phyloP scores from a whole-genome alignment of 2,329 filamentous ascomycete genomes.

The Lasiodiplodia hormozganensis region DNA sequence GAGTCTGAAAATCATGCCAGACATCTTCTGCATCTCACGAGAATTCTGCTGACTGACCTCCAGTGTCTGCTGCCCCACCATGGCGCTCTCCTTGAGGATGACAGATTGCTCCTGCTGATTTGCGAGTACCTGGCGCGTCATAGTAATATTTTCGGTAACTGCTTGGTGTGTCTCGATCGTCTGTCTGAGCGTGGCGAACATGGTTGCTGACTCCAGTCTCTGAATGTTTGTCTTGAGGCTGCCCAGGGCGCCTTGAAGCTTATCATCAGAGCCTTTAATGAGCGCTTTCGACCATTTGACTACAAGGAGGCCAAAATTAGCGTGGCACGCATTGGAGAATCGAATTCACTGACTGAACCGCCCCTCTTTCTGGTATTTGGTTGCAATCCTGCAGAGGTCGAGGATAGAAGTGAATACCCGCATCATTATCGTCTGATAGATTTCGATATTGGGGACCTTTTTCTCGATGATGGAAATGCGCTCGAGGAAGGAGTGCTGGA shows the following conservation, averaged over 20 bases:
- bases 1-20: not conserved
- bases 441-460: slow-evolving; percentile 39
- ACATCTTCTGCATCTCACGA: slow-evolving; percentile 11
- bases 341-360: slow-evolving; percentile 42
- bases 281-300: slow-evolving; percentile 33
- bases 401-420: slow-evolving; percentile 48
- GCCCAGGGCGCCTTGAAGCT: slow-evolving; percentile 12
- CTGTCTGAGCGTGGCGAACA: slow-evolving; percentile 21
- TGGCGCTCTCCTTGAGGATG: slow-evolving; percentile 7
- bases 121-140: not conserved
- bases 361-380: slow-evolving; percentile 34
- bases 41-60: not conserved
- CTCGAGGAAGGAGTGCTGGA: slow-evolving; percentile 48
- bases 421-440: slow-evolving; percentile 46
- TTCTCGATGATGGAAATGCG: slow-evolving; percentile 45
- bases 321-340: slow-evolving; percentile 32
- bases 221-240: slow-evolving; percentile 20
- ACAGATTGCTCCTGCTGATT: slow-evolving; percentile 8
- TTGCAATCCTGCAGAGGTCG: slow-evolving; percentile 43
- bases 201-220: slow-evolving; percentile 22
- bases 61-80: slow-evolving; percentile 6
- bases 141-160: slow-evolving; percentile 5
- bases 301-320: not conserved
- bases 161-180: slow-evolving; percentile 12
- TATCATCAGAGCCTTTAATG: slow-evolving; percentile 26